These are phyloP conservation scores for Pleurotus tuber-regium DNA, from an alignment of 768 basidiomycete genomes.

Conservation along the genomic window DNA sequence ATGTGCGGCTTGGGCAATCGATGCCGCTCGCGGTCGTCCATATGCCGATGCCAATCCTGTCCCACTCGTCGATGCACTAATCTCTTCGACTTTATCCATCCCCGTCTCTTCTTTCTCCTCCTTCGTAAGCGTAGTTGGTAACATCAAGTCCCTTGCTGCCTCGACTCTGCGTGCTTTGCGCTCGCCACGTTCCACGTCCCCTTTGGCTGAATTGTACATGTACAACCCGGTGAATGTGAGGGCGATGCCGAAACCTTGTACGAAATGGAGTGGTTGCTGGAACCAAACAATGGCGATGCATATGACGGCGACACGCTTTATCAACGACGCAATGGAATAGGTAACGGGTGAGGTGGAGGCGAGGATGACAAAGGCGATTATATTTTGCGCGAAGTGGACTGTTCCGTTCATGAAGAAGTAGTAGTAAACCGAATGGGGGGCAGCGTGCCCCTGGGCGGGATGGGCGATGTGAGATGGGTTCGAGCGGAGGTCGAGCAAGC, in stretches of 20 bases:
- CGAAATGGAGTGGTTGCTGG: slow-evolving; percentile 75
- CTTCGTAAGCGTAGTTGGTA: slow-evolving; percentile 62
- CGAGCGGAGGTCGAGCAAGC: slow-evolving; percentile 48
- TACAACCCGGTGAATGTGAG: slow-evolving; percentile 89
- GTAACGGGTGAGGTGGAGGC: slow-evolving; percentile 97
- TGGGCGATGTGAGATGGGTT: slow-evolving; percentile 42
- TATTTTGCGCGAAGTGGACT: slow-evolving; percentile 95
- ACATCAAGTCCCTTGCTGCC: slow-evolving; percentile 61
- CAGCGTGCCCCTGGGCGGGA: slow-evolving; percentile 41
- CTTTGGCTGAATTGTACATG: slow-evolving; percentile 95
- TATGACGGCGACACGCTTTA: slow-evolving; percentile 98
- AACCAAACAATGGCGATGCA: slow-evolving; percentile 99
- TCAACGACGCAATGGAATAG: slow-evolving; percentile 95
- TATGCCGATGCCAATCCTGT: slow-evolving; percentile 33
- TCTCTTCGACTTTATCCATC: slow-evolving; percentile 16
- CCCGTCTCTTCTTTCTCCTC: slow-evolving; percentile 38
- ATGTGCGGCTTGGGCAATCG: slow-evolving; percentile 19
- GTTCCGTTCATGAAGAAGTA: slow-evolving; percentile 94
- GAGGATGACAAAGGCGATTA: slow-evolving; percentile 95
- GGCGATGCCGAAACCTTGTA: slow-evolving; percentile 88
- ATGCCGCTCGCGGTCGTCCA: slow-evolving; percentile 34
- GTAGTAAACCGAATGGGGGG: slow-evolving; percentile 65
- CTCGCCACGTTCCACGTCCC: slow-evolving; percentile 91
- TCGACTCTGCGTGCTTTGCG: slow-evolving; percentile 79
- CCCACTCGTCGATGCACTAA: slow-evolving; percentile 31